phyloP scores from a whole-genome alignment of 768 basidiomycete genomes.

The Auriscalpium microsporum region DNA sequence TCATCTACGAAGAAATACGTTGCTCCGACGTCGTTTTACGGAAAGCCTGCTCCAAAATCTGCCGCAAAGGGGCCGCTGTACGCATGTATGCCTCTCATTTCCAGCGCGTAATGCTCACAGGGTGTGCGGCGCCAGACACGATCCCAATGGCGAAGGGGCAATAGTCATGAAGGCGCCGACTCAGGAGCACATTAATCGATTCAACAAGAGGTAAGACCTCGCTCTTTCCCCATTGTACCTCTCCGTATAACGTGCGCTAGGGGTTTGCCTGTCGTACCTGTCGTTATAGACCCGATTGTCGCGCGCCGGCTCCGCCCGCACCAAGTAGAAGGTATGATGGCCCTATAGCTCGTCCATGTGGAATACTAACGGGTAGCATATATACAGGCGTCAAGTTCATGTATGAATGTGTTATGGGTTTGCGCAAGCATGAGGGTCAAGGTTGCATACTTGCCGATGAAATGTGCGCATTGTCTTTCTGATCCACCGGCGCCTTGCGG shows the following conservation, averaged over 20 bases:
- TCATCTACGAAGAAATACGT: conserved; percentile 31
- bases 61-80: conserved; percentile 36
- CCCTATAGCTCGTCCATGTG: neutral
- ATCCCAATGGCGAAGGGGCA: conserved; percentile 68
- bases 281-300: conserved; percentile 88
- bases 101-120: too few species aligned
- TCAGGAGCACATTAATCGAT: conserved; percentile 52
- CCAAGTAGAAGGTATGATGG: conserved; percentile 69
- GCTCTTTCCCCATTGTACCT: neutral
- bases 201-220: conserved; percentile 58
- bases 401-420: conserved; percentile 94
- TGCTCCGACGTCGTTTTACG: conserved; percentile 57
- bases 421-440: conserved; percentile 82
- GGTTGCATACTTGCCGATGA: conserved; percentile 97
- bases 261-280: conserved; percentile 56
- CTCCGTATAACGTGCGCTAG: conserved; percentile 27
- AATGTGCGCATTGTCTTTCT: conserved; percentile 43
- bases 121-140: conserved; percentile 45
- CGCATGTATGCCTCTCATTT: conserved; percentile 14
- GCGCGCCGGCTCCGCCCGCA: conserved; percentile 72
- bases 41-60: conserved; percentile 24
- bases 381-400: conserved; percentile 70
- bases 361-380: neutral
- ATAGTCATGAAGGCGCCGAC: conserved; percentile 80
- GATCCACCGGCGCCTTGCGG: neutral